Base-by-base conservation (phyloP, 176 grass and related monocot species). In the Raddia guianensis region DNA sequence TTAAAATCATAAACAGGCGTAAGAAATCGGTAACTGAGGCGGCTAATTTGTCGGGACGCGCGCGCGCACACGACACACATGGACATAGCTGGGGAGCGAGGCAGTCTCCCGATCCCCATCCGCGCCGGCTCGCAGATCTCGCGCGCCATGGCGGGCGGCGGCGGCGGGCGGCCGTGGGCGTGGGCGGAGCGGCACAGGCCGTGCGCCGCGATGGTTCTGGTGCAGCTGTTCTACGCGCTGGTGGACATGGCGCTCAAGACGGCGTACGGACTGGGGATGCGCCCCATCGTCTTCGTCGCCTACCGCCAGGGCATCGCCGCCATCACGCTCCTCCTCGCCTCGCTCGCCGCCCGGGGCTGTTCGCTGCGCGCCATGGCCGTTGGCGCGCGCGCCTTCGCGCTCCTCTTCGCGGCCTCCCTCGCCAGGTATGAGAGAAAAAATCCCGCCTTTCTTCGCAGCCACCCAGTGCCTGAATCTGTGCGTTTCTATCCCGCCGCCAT, bases 171-270 rank as follows among this genome's bases (percentile, higher is more conserved):
- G 18, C 4, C 37, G 16, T 56, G 11, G 16, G 0, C 49, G 15
- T 69, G 73, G 72, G 3, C 9, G 63, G 73, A 62, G 68, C 32
- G 49, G 78, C 40, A 69, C 74, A 85, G 72, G 56, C 90, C 86
- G 47, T 47, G 63, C 42, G 64, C 62, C 48, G 81, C 58, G 21
- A 91, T 91, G 89, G 85, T 91, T 80, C 47, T 85, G 67, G 70
- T 83, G 74, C 86, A 92, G 86, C 66, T 66, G 32, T 89, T 89
- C 85, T 83, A 89, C 86, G 79, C 86, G 73, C 59, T 78, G 73
- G 82, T 92, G 86, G 86, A 88, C 82, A 66, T 92, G 49, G 81
- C 83, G 60, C 82, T 72, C 78, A 86, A 92, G 74, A 66, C 85
- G 66, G 86, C 78, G 3, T 75, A 68, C 74, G 56, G 65, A 44